Evolutionary conservation across 164 flowering plant genomes (phyloP).

Genomic region (Kalanchoe fedtschenkoi): DNA sequence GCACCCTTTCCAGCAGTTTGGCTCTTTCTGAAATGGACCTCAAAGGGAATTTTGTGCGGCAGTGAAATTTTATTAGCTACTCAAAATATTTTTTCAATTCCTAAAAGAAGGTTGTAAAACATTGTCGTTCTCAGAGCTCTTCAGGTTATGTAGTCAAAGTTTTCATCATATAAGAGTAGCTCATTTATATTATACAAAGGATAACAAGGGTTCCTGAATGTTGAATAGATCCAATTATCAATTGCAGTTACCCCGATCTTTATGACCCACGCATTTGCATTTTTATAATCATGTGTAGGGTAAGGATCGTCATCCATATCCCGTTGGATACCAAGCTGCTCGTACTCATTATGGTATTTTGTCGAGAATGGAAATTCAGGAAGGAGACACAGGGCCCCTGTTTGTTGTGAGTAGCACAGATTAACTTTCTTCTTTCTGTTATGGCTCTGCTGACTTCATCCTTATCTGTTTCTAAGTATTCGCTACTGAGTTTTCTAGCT

Average conservation of each 20-base stretch:
- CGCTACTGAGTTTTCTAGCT: background rate
- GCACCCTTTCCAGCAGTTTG: too few relatives aligned
- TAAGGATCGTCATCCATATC: constrained; percentile 90
- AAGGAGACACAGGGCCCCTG: constrained; percentile 77
- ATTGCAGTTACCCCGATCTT: background rate
- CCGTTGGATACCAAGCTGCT: constrained; percentile 75
- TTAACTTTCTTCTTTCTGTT: constrained; percentile 1
- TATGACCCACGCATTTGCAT: background rate
- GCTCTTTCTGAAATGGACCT: too few relatives aligned
- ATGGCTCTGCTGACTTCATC: background rate
- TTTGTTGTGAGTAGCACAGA: constrained; percentile 48
- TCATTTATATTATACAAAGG: too few relatives aligned
- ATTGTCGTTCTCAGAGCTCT: too few relatives aligned
- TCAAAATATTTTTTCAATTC: too few relatives aligned
- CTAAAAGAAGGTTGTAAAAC: too few relatives aligned
- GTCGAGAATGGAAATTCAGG: constrained; percentile 59
- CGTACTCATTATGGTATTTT: constrained; percentile 50
- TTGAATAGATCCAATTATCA: too few relatives aligned
- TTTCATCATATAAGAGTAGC: too few relatives aligned
- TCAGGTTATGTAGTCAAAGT: too few relatives aligned
- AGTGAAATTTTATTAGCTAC: too few relatives aligned
- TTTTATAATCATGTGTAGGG: constrained; percentile 41
- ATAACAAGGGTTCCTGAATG: too few relatives aligned
- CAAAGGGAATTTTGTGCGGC: too few relatives aligned
- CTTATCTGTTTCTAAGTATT: background rate